Base-by-base conservation (phyloP, 2,329 filamentous ascomycete genomes). In the Cylindrodendrum hubeiense region DNA sequence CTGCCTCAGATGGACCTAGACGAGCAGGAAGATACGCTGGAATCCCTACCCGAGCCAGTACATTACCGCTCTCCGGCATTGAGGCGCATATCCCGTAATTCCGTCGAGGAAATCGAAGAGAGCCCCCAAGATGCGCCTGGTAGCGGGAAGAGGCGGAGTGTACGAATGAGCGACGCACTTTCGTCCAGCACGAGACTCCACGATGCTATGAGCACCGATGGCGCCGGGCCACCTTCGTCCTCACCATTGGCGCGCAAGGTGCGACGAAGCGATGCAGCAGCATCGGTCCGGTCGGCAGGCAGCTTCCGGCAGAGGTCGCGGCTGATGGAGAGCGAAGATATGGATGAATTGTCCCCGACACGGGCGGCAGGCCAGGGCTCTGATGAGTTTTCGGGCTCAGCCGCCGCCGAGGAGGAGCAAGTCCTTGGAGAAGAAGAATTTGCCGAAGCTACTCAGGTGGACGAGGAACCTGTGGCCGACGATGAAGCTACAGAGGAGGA, bases 41-140 rank as follows among this genome's bases (percentile, higher is more conserved):
- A 75, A 10, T 51, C 58, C 0, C 50, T 75, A 6, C 74, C 74
- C 9, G 60, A 70, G 4, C 67, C 71, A 2, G 39, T 61, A 1
- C 50, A 59, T n/a, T 60, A 44, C 8, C 56, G 24, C 13, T 70
- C 26, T 41, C 70, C 66, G 7, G 55, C 56, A 47, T 65, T 62
- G 46, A 60, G 52, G 28, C 71, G 60, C 4, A n/a, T 56, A 5
- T 66, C 72, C 5, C 52, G 55, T 2, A 55, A 47, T 2, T 61
- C 70, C 0, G 49, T 72, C 5, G 75, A 74, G 24, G 70, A 76
- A 53, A 69, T 76, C 3, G 71, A 67, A 30, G 76, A 90, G 71
- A 89, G 86, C 60, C 87, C 88, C 0, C 77, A 71, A 9, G 75
- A 85, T 67, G 86, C 86, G 15, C 87, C 87, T 1, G 87, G 87